Conservation (phyloP, 352 stramenopile genomes). For the Phytophthora podocarpi region DNA sequence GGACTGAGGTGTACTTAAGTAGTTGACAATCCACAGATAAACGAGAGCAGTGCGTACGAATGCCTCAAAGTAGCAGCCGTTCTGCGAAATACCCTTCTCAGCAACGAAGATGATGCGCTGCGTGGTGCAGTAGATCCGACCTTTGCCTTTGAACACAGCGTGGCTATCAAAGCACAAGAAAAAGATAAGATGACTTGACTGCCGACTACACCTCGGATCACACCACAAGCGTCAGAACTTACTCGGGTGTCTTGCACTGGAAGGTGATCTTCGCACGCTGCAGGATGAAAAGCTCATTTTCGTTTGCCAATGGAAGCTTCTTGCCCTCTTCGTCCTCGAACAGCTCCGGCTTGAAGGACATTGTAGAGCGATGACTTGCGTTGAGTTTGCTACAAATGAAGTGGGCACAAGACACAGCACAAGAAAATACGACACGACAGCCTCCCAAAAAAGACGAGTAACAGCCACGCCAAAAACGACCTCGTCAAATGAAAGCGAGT, state of each 20-base stretch:
- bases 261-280: constrained; percentile 83
- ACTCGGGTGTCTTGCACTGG: constrained; percentile 66
- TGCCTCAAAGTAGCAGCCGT: constrained; percentile 71
- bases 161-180: constrained; percentile 19
- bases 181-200: too few relatives aligned
- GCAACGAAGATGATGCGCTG: constrained; percentile 87
- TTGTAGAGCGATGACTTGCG: constrained; percentile 16
- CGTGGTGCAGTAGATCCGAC: constrained; percentile 86
- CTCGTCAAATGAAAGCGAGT: not conserved
- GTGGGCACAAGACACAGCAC: constrained; percentile 3
- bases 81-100: constrained; percentile 68
- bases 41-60: constrained; percentile 49
- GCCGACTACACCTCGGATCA: too few relatives aligned
- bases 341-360: constrained; percentile 78
- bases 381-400: constrained; percentile 1
- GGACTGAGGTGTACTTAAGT: too few relatives aligned
- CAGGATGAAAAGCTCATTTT: constrained; percentile 87
- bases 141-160: constrained; percentile 73
- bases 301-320: constrained; percentile 73
- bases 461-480: constrained; percentile 27
- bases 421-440: constrained; percentile 10
- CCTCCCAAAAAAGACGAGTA: constrained; percentile 32
- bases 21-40: too few relatives aligned
- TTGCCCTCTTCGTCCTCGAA: constrained; percentile 74
- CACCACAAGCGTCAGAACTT: constrained; percentile 19